Base-by-base conservation (phyloP, 768 basidiomycete species). In the Suillus cothurnatus region DNA sequence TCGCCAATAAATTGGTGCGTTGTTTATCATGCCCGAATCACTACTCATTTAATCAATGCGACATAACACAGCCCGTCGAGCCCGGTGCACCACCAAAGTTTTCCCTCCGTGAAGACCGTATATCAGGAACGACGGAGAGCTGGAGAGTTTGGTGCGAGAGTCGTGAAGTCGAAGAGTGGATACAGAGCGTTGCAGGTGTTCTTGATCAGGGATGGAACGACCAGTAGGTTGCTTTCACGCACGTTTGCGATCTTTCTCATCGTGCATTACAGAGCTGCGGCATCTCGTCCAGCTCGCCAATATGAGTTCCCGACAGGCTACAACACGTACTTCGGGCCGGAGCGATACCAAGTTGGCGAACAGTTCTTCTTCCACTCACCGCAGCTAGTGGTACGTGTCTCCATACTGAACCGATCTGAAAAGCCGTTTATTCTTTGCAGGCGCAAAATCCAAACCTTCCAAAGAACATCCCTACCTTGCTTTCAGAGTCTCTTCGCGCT, bases 261-360 rank as follows among this genome's bases (percentile, higher is more conserved):
- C 8, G 14, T 47, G 26, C 26, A 43, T 34, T 41, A n/a, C 71
- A 93, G 92, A 68, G 80, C 79, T 58, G 90, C 88, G 52, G 79
- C 82, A 15, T 77, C 82, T 62, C 85, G 87, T 47, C 84, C 85
- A 7, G 75, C 81, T 47, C 85, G 85, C 68, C 90, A 86, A 68
- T 99, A 97, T 79, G 97, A 99, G 79, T 98, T 99, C 80, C 94
- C 97, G 0, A 94, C 93, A 39, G 97, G 97, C 1, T 98, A 88
- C 79, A 94, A 89, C 72, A 82, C 87, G 12, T 88, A 88, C 71
- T 97, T 95, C 77, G 92, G 90, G 0, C 71, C 84, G 11, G 93
- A 98, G 72, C 86, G 97, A 39, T 93, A 88, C 76, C 81, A 84
- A 64, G 88, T 94, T 17, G 92, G 95, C 60, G 97, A 99, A 77